Evolutionary conservation across 306 rosid genomes (phyloP).

Genomic region (Nissolia schottii): DNA sequence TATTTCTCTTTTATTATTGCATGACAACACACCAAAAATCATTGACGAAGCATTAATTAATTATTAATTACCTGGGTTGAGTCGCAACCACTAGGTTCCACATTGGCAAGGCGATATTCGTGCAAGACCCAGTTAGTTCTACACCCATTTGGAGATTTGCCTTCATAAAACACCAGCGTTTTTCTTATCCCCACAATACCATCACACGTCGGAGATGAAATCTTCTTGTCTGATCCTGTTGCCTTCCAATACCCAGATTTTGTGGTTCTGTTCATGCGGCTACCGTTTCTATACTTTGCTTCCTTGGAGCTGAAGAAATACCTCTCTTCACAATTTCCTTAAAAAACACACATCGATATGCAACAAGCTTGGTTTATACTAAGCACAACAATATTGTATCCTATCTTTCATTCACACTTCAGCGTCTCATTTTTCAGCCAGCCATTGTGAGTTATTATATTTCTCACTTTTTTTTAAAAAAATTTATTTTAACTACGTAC

Average conservation of each 20-base stretch:
- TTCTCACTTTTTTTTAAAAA: too few relatives aligned
- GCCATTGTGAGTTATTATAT: too few relatives aligned
- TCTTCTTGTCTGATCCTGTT: constrained; percentile 64
- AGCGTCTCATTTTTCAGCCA: too few relatives aligned
- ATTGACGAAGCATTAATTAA: not conserved
- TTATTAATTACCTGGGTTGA: constrained; percentile 39
- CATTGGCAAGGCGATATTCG: constrained; percentile 61
- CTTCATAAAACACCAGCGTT: constrained; percentile 57
- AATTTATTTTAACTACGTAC: too few relatives aligned
- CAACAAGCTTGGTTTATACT: not conserved
- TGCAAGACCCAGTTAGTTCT: constrained; percentile 80
- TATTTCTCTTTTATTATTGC: too few relatives aligned
- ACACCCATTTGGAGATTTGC: constrained; percentile 49
- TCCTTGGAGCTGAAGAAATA: constrained; percentile 70
- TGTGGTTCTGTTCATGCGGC: constrained; percentile 59
- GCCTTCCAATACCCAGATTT: constrained; percentile 86
- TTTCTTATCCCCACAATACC: constrained; percentile 56
- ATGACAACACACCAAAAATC: too few relatives aligned
- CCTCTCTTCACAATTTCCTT: constrained; percentile 62
- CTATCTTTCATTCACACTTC: too few relatives aligned
- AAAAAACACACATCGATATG: not conserved
- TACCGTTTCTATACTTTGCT: constrained; percentile 52
- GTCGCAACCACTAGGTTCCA: constrained; percentile 2
- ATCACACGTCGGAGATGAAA: constrained; percentile 36
- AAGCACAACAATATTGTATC: not conserved